Percentiles rank a stretch among this genome's conserved stretches.
phyloP scores from a whole-genome alignment of 345 rosid species.

The Corchorus capsularis region DNA sequence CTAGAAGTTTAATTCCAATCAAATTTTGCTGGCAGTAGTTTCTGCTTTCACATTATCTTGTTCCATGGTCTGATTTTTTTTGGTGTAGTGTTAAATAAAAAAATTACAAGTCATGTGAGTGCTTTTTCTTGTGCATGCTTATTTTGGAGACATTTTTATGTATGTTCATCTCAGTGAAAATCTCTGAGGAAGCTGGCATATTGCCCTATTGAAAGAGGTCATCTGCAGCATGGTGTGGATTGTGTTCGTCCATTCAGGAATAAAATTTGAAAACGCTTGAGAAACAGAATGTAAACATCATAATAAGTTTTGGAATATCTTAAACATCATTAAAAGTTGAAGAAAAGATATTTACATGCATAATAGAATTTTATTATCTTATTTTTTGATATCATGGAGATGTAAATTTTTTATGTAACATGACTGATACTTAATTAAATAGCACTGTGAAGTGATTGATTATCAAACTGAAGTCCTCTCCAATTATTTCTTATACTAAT shows the following conservation, averaged over 20 bases:
- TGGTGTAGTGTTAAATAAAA: background rate
- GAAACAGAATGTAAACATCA: background rate
- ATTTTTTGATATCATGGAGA: background rate
- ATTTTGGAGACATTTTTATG: background rate
- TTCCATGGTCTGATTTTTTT: background rate
- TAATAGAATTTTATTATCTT: background rate
- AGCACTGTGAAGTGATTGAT: background rate
- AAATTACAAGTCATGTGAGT: background rate
- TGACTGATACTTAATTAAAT: background rate
- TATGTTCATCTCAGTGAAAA: background rate
- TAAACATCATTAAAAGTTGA: background rate
- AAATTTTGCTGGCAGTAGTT: background rate
- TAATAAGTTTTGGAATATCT: background rate
- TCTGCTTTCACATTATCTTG: background rate
- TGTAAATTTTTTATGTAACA: background rate
- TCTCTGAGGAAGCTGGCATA: background rate
- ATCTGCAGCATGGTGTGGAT: background rate
- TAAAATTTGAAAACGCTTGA: background rate
- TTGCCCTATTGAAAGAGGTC: background rate
- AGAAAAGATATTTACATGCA: background rate
- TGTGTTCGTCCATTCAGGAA: background rate
- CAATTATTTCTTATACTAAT: slow-evolving; percentile 1
- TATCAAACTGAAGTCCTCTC: background rate
- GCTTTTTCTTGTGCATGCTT: background rate
- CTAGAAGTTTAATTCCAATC: background rate